Conservation (phyloP, 805 yeast species). For the Sugiyamaella americana region DNA sequence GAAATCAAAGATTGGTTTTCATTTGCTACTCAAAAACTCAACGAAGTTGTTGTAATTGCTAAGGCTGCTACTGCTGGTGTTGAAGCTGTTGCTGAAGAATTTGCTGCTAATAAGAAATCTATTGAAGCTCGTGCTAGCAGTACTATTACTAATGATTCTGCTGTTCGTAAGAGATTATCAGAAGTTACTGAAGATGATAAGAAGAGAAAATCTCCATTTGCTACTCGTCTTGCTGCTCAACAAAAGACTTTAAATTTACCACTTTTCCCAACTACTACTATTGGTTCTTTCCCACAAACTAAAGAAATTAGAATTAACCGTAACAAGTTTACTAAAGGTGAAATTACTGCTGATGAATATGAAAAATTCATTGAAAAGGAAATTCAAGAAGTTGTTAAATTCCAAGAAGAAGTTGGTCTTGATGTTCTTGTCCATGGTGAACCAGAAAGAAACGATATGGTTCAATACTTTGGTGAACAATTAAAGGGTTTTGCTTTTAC, state of each 20-base stretch:
- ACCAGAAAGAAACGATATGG: constrained; percentile 99
- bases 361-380: constrained; percentile 95
- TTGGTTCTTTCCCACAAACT: constrained; percentile 99
- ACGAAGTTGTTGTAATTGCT: constrained; percentile 86
- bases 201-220: constrained; percentile 82
- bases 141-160: constrained; percentile 82
- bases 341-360: constrained; percentile 89
- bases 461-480: constrained; percentile 99
- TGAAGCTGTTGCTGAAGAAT: constrained; percentile 66
- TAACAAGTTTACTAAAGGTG: constrained; percentile 97
- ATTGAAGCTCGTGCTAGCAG: constrained; percentile 82
- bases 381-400: constrained; percentile 90
- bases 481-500: constrained; percentile 98
- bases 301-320: constrained; percentile 98
- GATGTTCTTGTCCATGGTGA: constrained; percentile 99
- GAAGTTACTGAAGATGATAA: constrained; percentile 56
- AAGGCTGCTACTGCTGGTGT: constrained; percentile 68
- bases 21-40: constrained; percentile 93
- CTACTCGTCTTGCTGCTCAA: constrained; percentile 82
- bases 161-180: constrained; percentile 82
- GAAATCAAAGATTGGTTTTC: constrained; percentile 97
- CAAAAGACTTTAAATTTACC: constrained; percentile 86
- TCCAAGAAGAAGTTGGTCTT: constrained; percentile 98
- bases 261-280: constrained; percentile 99
- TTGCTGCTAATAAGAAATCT: constrained; percentile 82